phyloP scores from a whole-genome alignment of 768 basidiomycete species.

The Nidularia pulvinata region DNA sequence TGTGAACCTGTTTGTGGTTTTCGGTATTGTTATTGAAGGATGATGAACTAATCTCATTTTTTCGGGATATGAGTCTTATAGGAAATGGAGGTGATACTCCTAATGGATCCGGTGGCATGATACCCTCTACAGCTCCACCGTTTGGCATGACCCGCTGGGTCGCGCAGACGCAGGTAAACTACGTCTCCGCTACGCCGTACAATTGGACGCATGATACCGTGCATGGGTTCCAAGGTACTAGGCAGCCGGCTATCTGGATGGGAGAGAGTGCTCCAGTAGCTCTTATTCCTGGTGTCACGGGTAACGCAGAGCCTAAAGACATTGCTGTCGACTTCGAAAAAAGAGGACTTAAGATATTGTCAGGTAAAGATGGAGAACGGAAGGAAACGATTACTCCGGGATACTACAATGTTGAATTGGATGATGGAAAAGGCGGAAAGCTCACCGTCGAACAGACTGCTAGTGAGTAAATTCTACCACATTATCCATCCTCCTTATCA shows the following conservation, averaged over 20 bases:
- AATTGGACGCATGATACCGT: conserved; percentile 56
- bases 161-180: conserved; percentile 76
- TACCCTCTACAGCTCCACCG: conserved; percentile 73
- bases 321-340: conserved; percentile 57
- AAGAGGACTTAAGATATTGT: conserved; percentile 43
- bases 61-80: conserved; percentile 60
- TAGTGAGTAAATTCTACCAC: conserved; percentile 36
- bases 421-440: conserved; percentile 47
- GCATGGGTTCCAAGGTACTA: conserved; percentile 79
- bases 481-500: not conserved
- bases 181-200: conserved; percentile 72
- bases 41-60: too few relatives aligned
- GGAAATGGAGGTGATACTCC: conserved; percentile 75
- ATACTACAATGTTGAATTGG: conserved; percentile 59
- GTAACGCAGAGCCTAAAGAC: conserved; percentile 1
- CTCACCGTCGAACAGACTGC: conserved; percentile 62
- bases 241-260: conserved; percentile 92
- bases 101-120: conserved; percentile 76
- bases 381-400: conserved; percentile 52
- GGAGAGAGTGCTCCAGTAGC: conserved; percentile 70
- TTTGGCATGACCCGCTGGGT: conserved; percentile 91
- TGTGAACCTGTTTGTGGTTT: conserved; percentile 22
- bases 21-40: not conserved
- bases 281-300: conserved; percentile 54
- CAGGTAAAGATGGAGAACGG: conserved; percentile 36